Evolutionary conservation across 1,284 basidiomycete species (phyloP).

Genomic region (Apiotrichum montevideense): DNA sequence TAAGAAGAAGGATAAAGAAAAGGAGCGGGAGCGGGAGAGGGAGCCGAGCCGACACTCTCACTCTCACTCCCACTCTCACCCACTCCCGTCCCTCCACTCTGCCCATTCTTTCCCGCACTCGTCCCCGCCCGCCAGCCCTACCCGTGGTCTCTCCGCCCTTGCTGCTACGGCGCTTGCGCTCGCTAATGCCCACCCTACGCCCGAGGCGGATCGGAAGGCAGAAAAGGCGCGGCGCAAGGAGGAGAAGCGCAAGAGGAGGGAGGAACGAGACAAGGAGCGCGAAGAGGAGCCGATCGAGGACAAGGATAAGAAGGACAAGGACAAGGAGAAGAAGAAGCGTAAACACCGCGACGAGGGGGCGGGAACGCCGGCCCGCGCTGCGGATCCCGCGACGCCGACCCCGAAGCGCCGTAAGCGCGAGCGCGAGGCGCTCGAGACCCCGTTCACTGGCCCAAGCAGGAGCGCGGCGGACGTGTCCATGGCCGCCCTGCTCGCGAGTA

Average conservation of each 20-base stretch:
- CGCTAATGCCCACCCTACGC: not conserved
- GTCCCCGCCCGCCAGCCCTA: not conserved
- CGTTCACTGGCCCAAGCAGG: conserved; percentile 1
- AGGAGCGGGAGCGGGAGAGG: too few species aligned
- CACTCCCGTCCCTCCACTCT: not conserved
- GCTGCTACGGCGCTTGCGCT: not conserved
- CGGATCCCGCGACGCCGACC: not conserved
- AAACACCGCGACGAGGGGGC: not conserved
- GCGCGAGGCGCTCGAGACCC: not conserved
- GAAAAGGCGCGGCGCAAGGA: not conserved
- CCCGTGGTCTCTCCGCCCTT: not conserved
- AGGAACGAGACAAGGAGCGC: not conserved
- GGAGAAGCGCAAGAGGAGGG: not conserved
- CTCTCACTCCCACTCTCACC: not conserved
- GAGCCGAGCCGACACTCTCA: too few species aligned
- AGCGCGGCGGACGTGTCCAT: conserved; percentile 1
- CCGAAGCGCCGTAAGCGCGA: not conserved
- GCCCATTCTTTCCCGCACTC: not conserved
- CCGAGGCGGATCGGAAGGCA: not conserved
- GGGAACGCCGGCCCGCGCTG: not conserved
- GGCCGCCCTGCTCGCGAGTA: not conserved
- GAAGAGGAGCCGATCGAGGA: not conserved
- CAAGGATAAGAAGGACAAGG: not conserved
- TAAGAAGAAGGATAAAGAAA: not conserved
- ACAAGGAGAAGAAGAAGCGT: conserved; percentile 1